phyloP scores from a whole-genome alignment of 768 basidiomycete genomes.

The Russula lepida region DNA sequence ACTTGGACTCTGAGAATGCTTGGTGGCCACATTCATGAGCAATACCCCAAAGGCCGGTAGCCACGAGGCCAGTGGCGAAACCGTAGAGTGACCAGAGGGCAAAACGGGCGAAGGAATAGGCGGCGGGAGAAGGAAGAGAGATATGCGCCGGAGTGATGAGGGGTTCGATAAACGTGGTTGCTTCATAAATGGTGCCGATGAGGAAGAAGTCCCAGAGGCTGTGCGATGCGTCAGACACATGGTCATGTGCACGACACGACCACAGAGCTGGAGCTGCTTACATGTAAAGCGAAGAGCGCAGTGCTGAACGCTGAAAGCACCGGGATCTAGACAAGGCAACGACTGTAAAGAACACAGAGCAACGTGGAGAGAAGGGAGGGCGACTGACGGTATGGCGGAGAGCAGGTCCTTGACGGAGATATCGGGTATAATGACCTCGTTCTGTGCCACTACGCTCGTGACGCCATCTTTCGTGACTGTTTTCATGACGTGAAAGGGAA shows the following conservation, averaged over 20 bases:
- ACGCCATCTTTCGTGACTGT: conserved; percentile 16
- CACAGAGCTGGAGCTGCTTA: conserved; percentile 34
- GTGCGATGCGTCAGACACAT: conserved; percentile 20
- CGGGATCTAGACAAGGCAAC: conserved; percentile 44
- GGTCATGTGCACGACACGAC: not conserved
- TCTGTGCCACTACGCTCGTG: conserved; percentile 40
- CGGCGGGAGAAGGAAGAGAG: conserved; percentile 48
- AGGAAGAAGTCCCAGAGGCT: conserved; percentile 71
- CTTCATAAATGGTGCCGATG: conserved; percentile 60
- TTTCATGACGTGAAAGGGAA: conserved; percentile 14
- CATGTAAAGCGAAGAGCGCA: conserved; percentile 75
- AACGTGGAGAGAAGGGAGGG: not conserved
- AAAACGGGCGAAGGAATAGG: conserved; percentile 55
- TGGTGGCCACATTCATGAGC: conserved; percentile 97
- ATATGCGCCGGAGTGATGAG: conserved; percentile 49
- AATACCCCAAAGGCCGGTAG: conserved; percentile 89
- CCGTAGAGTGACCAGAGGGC: conserved; percentile 75
- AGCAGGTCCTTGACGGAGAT: conserved; percentile 83
- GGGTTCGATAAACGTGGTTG: conserved; percentile 53
- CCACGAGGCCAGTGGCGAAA: conserved; percentile 76
- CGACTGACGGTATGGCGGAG: conserved; percentile 73
- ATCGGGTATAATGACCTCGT: conserved; percentile 64
- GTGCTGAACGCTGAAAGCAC: conserved; percentile 85
- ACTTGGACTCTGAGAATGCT: conserved; percentile 88
- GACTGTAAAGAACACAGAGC: not conserved